A percentile compares a stretch with the other conserved stretches of the same genome.
These are phyloP conservation scores for Mucor indicus DNA, from an alignment of 371 early-diverging fungal species.

Conservation along the genomic window DNA sequence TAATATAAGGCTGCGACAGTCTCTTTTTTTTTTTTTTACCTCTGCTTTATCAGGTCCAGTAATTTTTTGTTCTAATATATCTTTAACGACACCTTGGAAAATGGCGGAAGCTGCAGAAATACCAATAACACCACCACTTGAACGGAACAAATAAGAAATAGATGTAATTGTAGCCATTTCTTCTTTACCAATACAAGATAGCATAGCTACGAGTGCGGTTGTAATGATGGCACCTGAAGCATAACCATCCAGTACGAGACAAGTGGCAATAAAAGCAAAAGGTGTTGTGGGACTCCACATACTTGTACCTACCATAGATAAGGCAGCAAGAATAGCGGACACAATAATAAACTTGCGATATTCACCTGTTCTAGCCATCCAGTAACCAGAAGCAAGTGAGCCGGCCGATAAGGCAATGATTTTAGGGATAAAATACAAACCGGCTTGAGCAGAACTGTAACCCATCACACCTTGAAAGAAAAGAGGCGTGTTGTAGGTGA, in stretches of 20 bases:
- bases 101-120: constrained; percentile 36
- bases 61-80: constrained; percentile 19
- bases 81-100: constrained; percentile 40
- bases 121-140: constrained; percentile 44
- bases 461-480: constrained; percentile 37
- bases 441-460: constrained; percentile 22
- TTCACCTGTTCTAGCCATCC: constrained; percentile 31
- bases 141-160: constrained; percentile 46
- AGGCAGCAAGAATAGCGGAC: constrained; percentile 5
- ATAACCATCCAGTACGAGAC: constrained; percentile 40
- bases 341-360: constrained; percentile 18
- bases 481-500: constrained; percentile 34
- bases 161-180: constrained; percentile 52
- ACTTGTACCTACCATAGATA: constrained; percentile 26
- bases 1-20: not conserved
- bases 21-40: constrained; percentile 14
- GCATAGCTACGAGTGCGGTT: constrained; percentile 45
- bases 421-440: constrained; percentile 30
- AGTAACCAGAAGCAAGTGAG: constrained; percentile 26
- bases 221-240: constrained; percentile 43
- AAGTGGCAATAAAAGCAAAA: constrained; percentile 14
- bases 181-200: constrained; percentile 38
- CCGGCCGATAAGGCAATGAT: constrained; percentile 25
- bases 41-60: constrained; percentile 40
- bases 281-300: constrained; percentile 21